Evolutionary conservation across 2,329 filamentous ascomycete species (phyloP).

Genomic region (Thielaviopsis punctulata): DNA sequence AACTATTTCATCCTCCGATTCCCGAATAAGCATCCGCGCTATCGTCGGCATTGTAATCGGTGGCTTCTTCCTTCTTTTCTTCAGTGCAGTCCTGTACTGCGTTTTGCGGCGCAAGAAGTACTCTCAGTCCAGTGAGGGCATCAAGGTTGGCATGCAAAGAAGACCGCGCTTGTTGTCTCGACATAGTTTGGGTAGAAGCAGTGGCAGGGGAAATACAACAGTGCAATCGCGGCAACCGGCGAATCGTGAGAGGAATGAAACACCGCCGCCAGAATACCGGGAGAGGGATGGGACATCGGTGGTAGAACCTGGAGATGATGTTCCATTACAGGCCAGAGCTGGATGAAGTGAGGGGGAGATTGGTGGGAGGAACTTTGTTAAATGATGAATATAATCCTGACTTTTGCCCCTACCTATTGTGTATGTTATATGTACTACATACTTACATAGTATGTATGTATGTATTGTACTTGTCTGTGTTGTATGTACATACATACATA

Average conservation of each 20-base stretch:
- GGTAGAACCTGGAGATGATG: background rate
- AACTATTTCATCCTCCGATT: background rate
- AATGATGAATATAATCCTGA: no score
- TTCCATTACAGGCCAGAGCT: background rate
- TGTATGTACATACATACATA: no score
- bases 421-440: no score
- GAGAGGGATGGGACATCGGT: background rate
- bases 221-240: background rate
- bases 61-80: background rate
- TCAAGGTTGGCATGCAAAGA: background rate
- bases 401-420: no score
- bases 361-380: no score
- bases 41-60: conserved; percentile 3
- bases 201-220: background rate
- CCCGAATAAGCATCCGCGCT: background rate
- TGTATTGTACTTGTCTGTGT: no score
- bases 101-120: background rate
- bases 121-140: background rate
- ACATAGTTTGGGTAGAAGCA: background rate
- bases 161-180: background rate
- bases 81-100: background rate
- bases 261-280: conserved; percentile 7
- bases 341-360: background rate
- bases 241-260: background rate
- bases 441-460: no score